Percentiles rank a stretch among this genome's conserved stretches.
Conservation (phyloP, 495 filamentous ascomycete species). For the Astrothelium macrocarpum region DNA sequence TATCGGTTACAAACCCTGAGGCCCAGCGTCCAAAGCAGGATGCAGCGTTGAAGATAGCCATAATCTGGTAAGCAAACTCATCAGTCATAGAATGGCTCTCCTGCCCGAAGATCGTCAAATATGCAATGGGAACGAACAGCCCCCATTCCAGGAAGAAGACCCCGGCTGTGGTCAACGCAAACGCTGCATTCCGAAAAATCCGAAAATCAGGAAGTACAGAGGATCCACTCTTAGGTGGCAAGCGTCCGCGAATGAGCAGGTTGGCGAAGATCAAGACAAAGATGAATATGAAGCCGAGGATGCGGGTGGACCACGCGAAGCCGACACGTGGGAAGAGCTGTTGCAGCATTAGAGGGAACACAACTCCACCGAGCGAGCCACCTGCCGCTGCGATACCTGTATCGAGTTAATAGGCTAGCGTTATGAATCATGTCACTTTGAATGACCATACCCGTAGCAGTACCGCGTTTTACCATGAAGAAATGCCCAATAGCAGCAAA, state of each 20-base stretch:
- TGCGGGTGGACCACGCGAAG: conserved; percentile 63
- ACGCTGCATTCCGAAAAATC: conserved; percentile 39
- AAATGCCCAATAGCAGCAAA: conserved; percentile 72
- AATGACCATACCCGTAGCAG: too few species aligned
- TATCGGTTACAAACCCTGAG: conserved; percentile 54
- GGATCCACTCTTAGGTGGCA: conserved; percentile 34
- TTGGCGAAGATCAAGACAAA: conserved; percentile 44
- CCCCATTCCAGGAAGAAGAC: conserved; percentile 63
- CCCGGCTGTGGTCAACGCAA: conserved; percentile 46
- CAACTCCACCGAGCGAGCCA: conserved; percentile 64
- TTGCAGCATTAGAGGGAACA: conserved; percentile 63
- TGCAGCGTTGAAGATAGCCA: conserved; percentile 35
- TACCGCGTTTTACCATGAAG: conserved; percentile 63
- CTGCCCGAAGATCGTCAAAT: conserved; percentile 51
- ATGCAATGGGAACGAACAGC: conserved; percentile 62
- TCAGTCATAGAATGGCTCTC: conserved; percentile 29
- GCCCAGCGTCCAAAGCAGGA: conserved; percentile 38
- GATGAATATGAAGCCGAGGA: conserved; percentile 56
- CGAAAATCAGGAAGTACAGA: conserved; percentile 38
- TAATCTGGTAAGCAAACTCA: conserved; percentile 48
- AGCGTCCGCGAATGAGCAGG: conserved; percentile 47
- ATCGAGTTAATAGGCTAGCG: too few species aligned
- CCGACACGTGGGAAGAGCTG: conserved; percentile 49
- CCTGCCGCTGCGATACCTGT: conserved; percentile 76
- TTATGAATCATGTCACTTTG: too few species aligned